Conservation (phyloP, 345 rosid genomes). For the Citrus unshiu region DNA sequence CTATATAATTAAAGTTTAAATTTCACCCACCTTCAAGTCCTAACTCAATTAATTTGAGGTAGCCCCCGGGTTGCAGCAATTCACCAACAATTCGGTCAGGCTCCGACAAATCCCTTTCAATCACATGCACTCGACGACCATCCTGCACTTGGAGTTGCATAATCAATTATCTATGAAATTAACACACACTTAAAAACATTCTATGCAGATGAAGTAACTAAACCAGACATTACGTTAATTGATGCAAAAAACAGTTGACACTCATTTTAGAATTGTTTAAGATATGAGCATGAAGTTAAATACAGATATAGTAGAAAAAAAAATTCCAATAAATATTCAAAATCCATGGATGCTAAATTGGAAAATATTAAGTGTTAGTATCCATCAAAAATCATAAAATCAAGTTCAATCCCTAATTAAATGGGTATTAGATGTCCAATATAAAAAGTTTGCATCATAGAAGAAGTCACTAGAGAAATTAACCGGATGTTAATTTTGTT, state of each 20-base stretch:
- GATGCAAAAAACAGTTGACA: neutral
- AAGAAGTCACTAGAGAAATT: neutral
- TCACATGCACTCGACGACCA: constrained; percentile 61
- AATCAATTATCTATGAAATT: neutral
- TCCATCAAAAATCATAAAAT: neutral
- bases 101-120: constrained; percentile 67
- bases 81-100: constrained; percentile 80
- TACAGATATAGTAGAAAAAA: neutral
- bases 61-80: constrained; percentile 73
- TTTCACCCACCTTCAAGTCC: constrained; percentile 58
- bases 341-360: neutral
- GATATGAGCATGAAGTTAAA: neutral
- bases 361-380: neutral
- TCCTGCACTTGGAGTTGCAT: constrained; percentile 38
- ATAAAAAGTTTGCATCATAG: neutral
- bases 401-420: neutral
- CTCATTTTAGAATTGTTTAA: neutral
- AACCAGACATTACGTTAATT: neutral
- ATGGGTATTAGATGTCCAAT: neutral
- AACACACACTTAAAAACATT: neutral
- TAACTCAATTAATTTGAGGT: constrained; percentile 65
- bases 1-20: neutral
- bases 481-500: neutral
- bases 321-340: neutral
- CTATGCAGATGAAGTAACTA: neutral